Percentiles rank a stretch among this genome's conserved stretches.
phyloP scores from a whole-genome alignment of 345 rosid genomes.

The Sonneratia caseolaris region DNA sequence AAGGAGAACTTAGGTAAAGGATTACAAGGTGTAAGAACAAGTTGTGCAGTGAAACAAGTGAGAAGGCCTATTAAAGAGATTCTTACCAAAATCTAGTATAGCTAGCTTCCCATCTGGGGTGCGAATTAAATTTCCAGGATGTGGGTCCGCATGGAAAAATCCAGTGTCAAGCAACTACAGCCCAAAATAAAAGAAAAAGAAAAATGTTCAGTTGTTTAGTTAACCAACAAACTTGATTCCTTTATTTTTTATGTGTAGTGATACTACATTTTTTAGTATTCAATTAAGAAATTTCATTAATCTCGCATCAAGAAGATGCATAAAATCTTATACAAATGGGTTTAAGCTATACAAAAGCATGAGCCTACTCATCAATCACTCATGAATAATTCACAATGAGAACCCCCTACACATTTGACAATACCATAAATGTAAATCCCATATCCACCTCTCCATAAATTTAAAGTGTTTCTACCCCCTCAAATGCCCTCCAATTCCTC shows the following conservation, averaged over 20 bases:
- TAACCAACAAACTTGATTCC: neutral
- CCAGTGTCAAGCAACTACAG: constrained; percentile 93
- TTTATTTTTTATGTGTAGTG: neutral
- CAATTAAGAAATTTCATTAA: too few species aligned
- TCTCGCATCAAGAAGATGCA: too few species aligned
- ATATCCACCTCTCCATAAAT: too few species aligned
- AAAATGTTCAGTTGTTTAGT: neutral
- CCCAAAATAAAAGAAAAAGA: constrained; percentile 4
- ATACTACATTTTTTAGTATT: neutral
- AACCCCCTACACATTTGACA: too few species aligned
- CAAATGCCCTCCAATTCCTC: too few species aligned
- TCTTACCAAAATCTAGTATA: constrained; percentile 91
- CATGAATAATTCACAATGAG: too few species aligned
- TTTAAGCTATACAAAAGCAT: too few species aligned
- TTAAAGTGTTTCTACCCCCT: too few species aligned
- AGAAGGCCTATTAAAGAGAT: neutral
- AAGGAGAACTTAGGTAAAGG: neutral
- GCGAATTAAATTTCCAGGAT: constrained; percentile 96
- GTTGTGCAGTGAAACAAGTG: neutral
- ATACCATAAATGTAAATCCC: too few species aligned
- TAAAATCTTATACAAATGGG: too few species aligned
- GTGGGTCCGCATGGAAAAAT: constrained; percentile 98
- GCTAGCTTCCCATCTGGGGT: constrained; percentile 97
- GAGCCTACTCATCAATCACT: too few species aligned
- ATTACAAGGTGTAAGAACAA: neutral